These are phyloP conservation scores for Fusarium chaquense DNA, from an alignment of 2,329 filamentous ascomycete species.

Conservation along the genomic window DNA sequence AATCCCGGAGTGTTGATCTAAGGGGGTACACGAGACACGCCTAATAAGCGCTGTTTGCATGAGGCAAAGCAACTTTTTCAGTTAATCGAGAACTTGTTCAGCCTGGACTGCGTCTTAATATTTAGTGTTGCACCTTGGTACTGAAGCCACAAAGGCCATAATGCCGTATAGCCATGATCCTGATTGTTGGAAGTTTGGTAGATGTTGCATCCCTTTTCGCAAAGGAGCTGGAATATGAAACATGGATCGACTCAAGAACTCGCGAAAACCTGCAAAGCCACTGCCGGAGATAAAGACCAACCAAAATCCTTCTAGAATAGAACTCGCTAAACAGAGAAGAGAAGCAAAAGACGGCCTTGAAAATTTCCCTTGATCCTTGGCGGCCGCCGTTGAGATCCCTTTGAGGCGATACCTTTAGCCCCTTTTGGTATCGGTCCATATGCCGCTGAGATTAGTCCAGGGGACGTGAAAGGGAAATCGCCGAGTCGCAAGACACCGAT, in stretches of 20 bases:
- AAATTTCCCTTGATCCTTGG: constrained; percentile 14
- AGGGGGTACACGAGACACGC: constrained; percentile 19
- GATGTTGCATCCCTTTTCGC: background rate
- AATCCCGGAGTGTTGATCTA: constrained; percentile 24
- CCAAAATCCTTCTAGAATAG: constrained; percentile 2
- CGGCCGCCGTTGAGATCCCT: constrained; percentile 12
- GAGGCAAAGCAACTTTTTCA: background rate
- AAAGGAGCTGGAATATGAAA: constrained; percentile 16
- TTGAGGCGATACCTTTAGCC: constrained; percentile 1
- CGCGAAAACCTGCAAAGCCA: background rate
- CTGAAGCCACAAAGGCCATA: background rate
- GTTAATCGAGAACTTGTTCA: background rate
- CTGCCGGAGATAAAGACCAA: constrained; percentile 20
- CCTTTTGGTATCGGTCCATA: constrained; percentile 33
- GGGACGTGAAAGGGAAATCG: constrained; percentile 32
- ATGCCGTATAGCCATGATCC: background rate
- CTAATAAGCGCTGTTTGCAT: constrained; percentile 2
- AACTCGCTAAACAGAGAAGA: background rate
- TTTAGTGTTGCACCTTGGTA: background rate
- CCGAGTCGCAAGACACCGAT: constrained; percentile 16
- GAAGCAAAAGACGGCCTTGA: background rate
- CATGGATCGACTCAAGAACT: constrained; percentile 2
- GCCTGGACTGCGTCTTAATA: background rate
- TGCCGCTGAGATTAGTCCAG: constrained; percentile 25
- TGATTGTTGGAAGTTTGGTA: background rate